Percentiles rank a stretch among this genome's conserved stretches.
Conservation (phyloP, 371 early-diverging fungal species). For the Lichtheimia hyalospora region DNA sequence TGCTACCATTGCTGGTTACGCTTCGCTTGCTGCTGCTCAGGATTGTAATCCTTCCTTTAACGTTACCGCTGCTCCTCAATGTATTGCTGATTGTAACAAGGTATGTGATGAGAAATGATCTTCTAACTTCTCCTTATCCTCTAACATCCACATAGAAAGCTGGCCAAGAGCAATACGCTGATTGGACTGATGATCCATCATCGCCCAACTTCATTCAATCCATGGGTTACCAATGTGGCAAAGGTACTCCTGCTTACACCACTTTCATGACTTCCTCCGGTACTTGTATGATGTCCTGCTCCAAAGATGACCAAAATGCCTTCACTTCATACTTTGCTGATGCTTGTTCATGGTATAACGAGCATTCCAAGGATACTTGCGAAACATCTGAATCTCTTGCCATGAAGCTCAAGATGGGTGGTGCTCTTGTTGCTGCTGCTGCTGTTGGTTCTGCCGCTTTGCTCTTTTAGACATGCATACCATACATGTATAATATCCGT, state of each 20-base stretch:
- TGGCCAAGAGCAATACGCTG: constrained; percentile 22
- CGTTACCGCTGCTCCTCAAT: constrained; percentile 21
- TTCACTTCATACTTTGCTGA: constrained; percentile 18
- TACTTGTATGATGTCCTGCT: constrained; percentile 34
- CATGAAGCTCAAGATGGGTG: background rate
- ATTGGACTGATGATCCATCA: constrained; percentile 28
- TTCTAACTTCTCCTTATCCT: background rate
- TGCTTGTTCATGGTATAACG: constrained; percentile 28
- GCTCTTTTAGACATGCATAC: background rate
- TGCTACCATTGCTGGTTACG: constrained; percentile 12
- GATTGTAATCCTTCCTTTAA: constrained; percentile 39
- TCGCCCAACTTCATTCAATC: constrained; percentile 36
- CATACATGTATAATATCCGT: too few relatives aligned
- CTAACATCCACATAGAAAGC: constrained; percentile 12
- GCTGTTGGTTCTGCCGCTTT: constrained; percentile 8
- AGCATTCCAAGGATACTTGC: constrained; percentile 24
- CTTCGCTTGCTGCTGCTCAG: constrained; percentile 19
- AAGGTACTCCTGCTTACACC: constrained; percentile 25
- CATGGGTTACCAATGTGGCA: constrained; percentile 23
- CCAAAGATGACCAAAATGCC: constrained; percentile 20
- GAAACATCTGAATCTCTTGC: constrained; percentile 1
- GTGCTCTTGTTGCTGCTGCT: constrained; percentile 2
- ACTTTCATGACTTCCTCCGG: constrained; percentile 39
- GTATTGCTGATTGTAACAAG: constrained; percentile 33
- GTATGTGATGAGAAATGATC: constrained; percentile 13